Evolutionary conservation across 495 filamentous ascomycete genomes (phyloP).

Genomic region (Xylaria scruposa): DNA sequence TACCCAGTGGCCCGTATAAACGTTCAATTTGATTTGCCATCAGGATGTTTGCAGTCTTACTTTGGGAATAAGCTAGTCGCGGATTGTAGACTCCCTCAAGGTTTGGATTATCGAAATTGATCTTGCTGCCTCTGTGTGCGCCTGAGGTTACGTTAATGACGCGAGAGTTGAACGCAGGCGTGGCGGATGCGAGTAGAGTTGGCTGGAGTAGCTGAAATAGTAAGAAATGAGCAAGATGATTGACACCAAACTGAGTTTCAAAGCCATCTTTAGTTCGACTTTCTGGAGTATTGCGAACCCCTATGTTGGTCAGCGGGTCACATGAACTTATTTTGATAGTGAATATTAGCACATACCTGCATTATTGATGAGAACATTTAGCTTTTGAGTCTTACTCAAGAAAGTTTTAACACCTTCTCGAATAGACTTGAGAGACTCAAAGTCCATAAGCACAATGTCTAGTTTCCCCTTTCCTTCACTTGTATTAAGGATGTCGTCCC

Average conservation of each 20-base stretch:
- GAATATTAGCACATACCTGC: conserved; percentile 34
- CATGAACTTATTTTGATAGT: neutral
- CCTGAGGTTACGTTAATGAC: conserved; percentile 41
- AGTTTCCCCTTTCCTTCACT: conserved; percentile 35
- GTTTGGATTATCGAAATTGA: conserved; percentile 53
- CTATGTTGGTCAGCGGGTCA: neutral
- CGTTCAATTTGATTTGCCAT: conserved; percentile 34
- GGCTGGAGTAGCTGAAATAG: conserved; percentile 56
- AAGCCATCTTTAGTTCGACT: conserved; percentile 51
- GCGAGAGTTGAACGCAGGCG: conserved; percentile 37
- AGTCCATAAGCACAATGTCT: conserved; percentile 46
- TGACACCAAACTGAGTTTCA: conserved; percentile 58
- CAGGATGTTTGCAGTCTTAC: conserved; percentile 59
- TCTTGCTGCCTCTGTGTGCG: conserved; percentile 45
- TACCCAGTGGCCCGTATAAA: conserved; percentile 26
- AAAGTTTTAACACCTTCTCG: conserved; percentile 30
- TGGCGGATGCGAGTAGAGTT: conserved; percentile 45
- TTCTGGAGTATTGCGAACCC: conserved; percentile 28
- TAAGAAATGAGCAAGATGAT: conserved; percentile 59
- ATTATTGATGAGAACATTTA: conserved; percentile 40
- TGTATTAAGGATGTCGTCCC: conserved; percentile 31
- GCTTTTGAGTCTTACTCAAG: conserved; percentile 14
- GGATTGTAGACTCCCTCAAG: conserved; percentile 42
- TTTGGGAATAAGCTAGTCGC: conserved; percentile 51
- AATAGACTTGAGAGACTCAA: conserved; percentile 36